Conservation (phyloP, 2,329 filamentous ascomycete genomes). For the Venturiaceae sp. region DNA sequence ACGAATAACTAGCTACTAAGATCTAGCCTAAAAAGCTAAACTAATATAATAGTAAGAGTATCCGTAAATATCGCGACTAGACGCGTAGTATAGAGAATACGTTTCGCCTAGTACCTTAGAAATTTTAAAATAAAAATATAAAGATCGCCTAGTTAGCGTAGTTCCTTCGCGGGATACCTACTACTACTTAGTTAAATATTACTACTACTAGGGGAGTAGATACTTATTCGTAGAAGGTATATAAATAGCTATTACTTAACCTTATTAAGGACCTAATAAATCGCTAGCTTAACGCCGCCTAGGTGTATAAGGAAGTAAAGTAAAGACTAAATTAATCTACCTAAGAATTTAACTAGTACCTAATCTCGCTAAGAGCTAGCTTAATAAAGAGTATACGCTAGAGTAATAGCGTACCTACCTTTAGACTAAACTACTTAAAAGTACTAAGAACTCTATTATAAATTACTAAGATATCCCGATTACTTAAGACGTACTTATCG, state of each 20-base stretch:
- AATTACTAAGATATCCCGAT: neutral
- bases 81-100: neutral
- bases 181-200: neutral
- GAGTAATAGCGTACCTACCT: neutral
- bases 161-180: neutral
- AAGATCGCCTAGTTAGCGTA: neutral
- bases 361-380: neutral
- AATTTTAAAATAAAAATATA: neutral
- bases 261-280: neutral
- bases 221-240: neutral
- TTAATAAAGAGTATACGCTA: neutral
- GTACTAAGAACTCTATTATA: neutral
- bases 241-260: neutral
- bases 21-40: neutral
- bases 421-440: neutral
- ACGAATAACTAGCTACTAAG: neutral
- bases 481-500: neutral
- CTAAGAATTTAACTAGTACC: slow-evolving; percentile 1
- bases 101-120: neutral
- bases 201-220: neutral
- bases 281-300: neutral
- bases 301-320: neutral
- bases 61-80: neutral
- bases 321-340: neutral
- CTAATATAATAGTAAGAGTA: neutral